Evolutionary conservation across 2,329 filamentous ascomycete species (phyloP), one percentile per base, ranked within the genome.

Genomic region (Phialocephala sp.): DNA sequence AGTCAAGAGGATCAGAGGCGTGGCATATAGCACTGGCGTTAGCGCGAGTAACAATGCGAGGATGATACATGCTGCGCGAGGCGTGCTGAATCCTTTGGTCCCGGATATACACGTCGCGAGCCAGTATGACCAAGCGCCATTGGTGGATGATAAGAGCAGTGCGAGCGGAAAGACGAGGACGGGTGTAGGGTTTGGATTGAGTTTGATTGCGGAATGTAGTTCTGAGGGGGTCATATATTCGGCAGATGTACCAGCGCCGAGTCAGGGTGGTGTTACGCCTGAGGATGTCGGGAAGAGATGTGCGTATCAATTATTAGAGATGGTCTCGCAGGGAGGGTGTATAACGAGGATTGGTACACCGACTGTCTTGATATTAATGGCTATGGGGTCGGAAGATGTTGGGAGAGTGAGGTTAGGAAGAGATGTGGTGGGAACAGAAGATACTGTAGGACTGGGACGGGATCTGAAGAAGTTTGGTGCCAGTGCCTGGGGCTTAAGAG

Each of bases 371-470:
- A 91, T 89, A 20, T 82, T 99, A 68, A 99, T 99, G 95, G 93
- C 94, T 39, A 98, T 99, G 95, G 95, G 95, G 0, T 92, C 91
- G 0, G 95, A 98, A 77, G 95, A 99, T 78, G 93, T 99, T 15
- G 95, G 95, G 4, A 86, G 95, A 66, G 78, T 99, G 71, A 87
- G 92, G 68, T 77, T 99, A 65, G 93, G 94, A 37, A 89, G 88
- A 72, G 91, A 94, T 56, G 88, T 97, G 0, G 79, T 98, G 55
- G 94, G 89, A 0, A 91, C 89, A 2, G 92, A 97, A 76, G 90
- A 92, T 66, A 83, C 93, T 61, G 85, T 99, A 64, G 87, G 88
- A 59, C 80, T 97, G 62, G 94, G 92, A 12, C 85, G 95, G 73
- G 95, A 99, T 77, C 79, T 97, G 72, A 90, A 88, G 76, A 89